Evolutionary conservation across 1,284 basidiomycete species (phyloP).

Genomic region (Trichosporon sp.): DNA sequence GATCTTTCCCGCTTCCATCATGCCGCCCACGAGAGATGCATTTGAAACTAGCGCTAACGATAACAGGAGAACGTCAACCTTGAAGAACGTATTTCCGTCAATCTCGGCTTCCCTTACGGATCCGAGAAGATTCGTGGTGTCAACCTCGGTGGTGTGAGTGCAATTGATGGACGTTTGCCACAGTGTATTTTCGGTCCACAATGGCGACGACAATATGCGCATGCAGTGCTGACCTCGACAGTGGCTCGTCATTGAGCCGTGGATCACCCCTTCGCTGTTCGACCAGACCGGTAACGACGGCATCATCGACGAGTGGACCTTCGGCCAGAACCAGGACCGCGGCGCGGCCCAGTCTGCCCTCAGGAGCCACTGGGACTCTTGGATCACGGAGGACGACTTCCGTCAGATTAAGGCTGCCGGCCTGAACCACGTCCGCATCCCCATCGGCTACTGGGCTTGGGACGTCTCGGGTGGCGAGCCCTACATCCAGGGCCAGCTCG

Average conservation of each 20-base stretch:
- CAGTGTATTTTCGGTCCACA: background rate
- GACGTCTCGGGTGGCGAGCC: slow-evolving; percentile 78
- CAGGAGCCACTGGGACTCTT: slow-evolving; percentile 52
- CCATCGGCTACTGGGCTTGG: slow-evolving; percentile 82
- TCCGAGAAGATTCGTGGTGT: slow-evolving; percentile 54
- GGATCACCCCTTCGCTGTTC: slow-evolving; percentile 73
- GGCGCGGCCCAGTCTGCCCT: slow-evolving; percentile 42
- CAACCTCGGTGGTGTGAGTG: slow-evolving; percentile 55
- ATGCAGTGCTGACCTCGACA: slow-evolving; percentile 17
- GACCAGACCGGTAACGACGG: slow-evolving; percentile 70
- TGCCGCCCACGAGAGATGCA: background rate
- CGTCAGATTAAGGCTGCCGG: slow-evolving; percentile 68
- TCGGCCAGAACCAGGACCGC: slow-evolving; percentile 54
- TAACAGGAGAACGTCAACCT: slow-evolving; percentile 22
- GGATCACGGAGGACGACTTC: slow-evolving; percentile 81
- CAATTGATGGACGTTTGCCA: background rate
- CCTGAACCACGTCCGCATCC: slow-evolving; percentile 77
- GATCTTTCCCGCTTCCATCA: background rate
- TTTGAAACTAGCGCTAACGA: slow-evolving; percentile 7
- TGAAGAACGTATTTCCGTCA: slow-evolving; percentile 38
- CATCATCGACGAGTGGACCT: slow-evolving; percentile 84
- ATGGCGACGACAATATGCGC: no score
- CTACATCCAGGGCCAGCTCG: slow-evolving; percentile 59
- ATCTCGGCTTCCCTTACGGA: slow-evolving; percentile 52
- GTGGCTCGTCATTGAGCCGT: slow-evolving; percentile 54